Conservation (phyloP, 331 rosid species). For the Acacia concinna region DNA sequence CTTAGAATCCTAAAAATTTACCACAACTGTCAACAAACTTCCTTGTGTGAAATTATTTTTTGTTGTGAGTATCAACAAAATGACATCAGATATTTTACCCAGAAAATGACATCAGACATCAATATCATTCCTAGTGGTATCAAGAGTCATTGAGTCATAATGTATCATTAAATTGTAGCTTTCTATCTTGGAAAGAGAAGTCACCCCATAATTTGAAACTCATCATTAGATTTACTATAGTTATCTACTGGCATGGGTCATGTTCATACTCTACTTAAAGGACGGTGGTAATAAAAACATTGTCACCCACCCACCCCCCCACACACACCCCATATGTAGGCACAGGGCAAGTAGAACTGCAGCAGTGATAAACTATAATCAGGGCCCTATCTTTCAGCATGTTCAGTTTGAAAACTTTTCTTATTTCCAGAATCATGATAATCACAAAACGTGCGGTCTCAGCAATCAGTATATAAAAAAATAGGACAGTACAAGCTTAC, state of each 20-base stretch:
- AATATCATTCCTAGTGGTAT: neutral
- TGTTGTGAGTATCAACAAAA: conserved; percentile 1
- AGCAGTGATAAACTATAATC: conserved; percentile 1
- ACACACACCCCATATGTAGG: neutral
- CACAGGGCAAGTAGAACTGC: neutral
- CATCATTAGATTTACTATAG: neutral
- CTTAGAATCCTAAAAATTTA: neutral
- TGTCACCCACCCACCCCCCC: neutral
- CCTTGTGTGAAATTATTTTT: neutral
- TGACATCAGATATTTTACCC: conserved; percentile 1
- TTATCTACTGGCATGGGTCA: neutral
- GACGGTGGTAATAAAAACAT: neutral
- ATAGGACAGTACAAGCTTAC: conserved; percentile 41
- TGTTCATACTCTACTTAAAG: neutral
- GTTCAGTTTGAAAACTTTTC: neutral
- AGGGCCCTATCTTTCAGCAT: conserved; percentile 14
- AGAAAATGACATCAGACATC: conserved; percentile 1
- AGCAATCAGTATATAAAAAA: conserved; percentile 2
- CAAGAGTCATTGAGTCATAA: neutral
- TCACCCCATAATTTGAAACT: neutral
- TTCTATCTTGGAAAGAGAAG: neutral
- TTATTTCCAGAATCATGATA: conserved; percentile 13
- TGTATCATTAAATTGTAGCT: neutral
- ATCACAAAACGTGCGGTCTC: conserved; percentile 6
- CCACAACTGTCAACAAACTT: neutral